These are phyloP conservation scores for Beta lomatogona DNA, from an alignment of 179 eudicot species.

Conservation along the genomic window DNA sequence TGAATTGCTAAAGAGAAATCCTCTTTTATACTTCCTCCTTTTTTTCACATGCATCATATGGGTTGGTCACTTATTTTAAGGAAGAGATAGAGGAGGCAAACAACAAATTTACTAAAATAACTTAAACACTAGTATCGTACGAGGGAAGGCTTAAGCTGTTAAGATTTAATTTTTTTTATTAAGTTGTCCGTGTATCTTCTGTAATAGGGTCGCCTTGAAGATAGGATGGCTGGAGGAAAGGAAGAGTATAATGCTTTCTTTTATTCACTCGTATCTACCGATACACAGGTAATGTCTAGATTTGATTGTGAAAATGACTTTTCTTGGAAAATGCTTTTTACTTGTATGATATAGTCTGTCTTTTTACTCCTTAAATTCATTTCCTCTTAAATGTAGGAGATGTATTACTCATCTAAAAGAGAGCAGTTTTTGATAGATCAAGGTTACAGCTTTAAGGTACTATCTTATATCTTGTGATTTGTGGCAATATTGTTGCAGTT, in stretches of 20 bases:
- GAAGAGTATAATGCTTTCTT: conserved; percentile 98
- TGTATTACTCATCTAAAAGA: conserved; percentile 95
- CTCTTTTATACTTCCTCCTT: not conserved
- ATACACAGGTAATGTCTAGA: conserved; percentile 70
- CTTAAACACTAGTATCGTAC: no score
- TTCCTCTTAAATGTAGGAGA: conserved; percentile 64
- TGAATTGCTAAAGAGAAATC: not conserved
- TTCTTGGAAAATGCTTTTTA: not conserved
- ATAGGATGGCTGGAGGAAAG: conserved; percentile 95
- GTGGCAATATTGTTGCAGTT: not conserved
- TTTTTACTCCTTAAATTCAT: not conserved
- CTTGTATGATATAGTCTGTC: not conserved
- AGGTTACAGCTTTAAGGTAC: conserved; percentile 98
- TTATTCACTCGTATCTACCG: conserved; percentile 97
- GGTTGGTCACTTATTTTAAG: no score
- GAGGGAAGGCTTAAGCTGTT: no score
- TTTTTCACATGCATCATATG: no score
- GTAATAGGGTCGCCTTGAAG: conserved; percentile 79
- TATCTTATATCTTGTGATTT: conserved; percentile 1
- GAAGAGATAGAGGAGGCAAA: no score
- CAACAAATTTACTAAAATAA: no score
- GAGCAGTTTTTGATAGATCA: conserved; percentile 94
- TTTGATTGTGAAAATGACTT: not conserved
- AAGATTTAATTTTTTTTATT: no score
- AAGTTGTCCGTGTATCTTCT: no score